Conservation (phyloP, 2,329 filamentous ascomycete species). For the Dactylellina sp. region DNA sequence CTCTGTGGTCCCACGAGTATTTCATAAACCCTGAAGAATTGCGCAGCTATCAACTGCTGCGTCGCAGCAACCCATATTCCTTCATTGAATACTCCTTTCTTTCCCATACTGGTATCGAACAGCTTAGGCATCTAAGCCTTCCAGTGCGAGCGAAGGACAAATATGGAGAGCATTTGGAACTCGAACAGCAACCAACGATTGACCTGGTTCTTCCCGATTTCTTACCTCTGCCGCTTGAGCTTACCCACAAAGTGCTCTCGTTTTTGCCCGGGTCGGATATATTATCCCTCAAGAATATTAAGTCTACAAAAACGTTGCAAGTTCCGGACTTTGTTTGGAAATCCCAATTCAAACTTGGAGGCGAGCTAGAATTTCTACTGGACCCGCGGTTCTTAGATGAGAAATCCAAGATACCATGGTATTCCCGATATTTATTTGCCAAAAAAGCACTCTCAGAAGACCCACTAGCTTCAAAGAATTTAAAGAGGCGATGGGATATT, state of each 20-base stretch:
- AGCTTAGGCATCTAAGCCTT: neutral
- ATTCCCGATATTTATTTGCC: slow-evolving; percentile 20
- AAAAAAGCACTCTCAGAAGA: slow-evolving; percentile 6
- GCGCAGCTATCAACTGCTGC: neutral
- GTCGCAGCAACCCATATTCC: neutral
- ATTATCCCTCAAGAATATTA: slow-evolving; percentile 9
- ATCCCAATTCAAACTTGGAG: slow-evolving; percentile 20
- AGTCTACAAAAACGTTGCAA: slow-evolving; percentile 13
- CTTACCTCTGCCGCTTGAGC: slow-evolving; percentile 28
- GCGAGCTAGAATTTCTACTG: slow-evolving; percentile 11
- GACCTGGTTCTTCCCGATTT: slow-evolving; percentile 24
- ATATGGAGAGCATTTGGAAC: neutral
- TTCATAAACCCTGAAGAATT: slow-evolving; percentile 4
- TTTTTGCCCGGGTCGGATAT: slow-evolving; percentile 28
- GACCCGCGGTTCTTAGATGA: slow-evolving; percentile 2
- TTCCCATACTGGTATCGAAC: neutral
- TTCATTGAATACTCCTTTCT: slow-evolving; percentile 4
- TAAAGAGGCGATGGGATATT: slow-evolving; percentile 25
- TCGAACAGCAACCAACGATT: neutral
- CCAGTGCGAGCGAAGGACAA: neutral
- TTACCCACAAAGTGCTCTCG: slow-evolving; percentile 36
- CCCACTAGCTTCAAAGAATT: neutral
- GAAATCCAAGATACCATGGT: slow-evolving; percentile 3
- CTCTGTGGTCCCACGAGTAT: slow-evolving; percentile 33
- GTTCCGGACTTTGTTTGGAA: slow-evolving; percentile 40